Percentiles rank a stretch among this genome's conserved stretches.
These are phyloP conservation scores for Cyphellophora attinorum DNA, from an alignment of 2,329 filamentous ascomycete genomes.

Conservation along the genomic window DNA sequence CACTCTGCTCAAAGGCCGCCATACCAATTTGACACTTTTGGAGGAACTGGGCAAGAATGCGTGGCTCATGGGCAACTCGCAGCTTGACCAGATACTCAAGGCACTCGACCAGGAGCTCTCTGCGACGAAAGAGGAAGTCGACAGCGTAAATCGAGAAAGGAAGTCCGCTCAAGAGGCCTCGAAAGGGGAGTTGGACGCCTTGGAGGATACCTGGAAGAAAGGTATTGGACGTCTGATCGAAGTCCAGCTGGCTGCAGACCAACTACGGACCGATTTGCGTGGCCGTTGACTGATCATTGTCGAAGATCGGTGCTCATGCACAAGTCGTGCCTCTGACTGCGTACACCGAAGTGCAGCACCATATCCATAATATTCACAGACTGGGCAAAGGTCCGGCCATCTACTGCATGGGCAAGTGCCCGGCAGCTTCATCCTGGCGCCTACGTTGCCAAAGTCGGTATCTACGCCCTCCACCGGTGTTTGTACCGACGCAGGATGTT, in stretches of 20 bases:
- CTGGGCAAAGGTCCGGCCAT: too few relatives aligned
- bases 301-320: too few relatives aligned
- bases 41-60: slow-evolving; percentile 78
- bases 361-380: too few relatives aligned
- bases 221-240: slow-evolving; percentile 74
- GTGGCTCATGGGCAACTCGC: slow-evolving; percentile 79
- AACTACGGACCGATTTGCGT: too few relatives aligned
- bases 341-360: too few relatives aligned
- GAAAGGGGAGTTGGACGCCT: slow-evolving; percentile 58
- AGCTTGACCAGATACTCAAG: slow-evolving; percentile 63
- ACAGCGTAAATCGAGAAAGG: slow-evolving; percentile 62
- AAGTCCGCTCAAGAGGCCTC: slow-evolving; percentile 61
- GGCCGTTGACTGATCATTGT: too few relatives aligned
- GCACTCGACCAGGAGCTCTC: slow-evolving; percentile 66
- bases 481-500: too few relatives aligned
- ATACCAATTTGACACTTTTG: slow-evolving; percentile 60
- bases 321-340: too few relatives aligned
- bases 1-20: slow-evolving; percentile 47
- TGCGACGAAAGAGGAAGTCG: slow-evolving; percentile 56
- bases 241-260: slow-evolving; percentile 75
- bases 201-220: slow-evolving; percentile 71
- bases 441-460: too few relatives aligned
- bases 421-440: too few relatives aligned
- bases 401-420: too few relatives aligned
- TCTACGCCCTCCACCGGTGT: too few relatives aligned